A percentile compares a stretch with the other conserved stretches of the same genome.
Conservation (phyloP, 768 basidiomycete genomes). For the Gautieria morchelliformis region DNA sequence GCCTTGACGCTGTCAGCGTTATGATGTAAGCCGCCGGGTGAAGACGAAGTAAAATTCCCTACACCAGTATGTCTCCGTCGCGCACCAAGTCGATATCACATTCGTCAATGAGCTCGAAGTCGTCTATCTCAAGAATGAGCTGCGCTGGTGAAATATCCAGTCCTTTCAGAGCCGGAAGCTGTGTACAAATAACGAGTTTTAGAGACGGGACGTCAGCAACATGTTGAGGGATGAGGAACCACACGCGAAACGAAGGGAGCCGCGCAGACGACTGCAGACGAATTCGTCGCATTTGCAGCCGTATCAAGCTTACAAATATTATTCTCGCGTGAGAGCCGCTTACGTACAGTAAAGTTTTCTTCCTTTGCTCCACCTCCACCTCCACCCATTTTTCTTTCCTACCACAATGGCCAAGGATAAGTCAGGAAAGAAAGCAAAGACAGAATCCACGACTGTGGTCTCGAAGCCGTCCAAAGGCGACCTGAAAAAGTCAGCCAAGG, state of each 20-base stretch:
- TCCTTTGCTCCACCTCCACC: neutral
- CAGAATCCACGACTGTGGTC: constrained; percentile 24
- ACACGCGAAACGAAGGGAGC: neutral
- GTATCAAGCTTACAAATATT: too few species aligned
- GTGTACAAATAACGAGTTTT: neutral
- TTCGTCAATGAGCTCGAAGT: constrained; percentile 2
- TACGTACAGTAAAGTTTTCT: constrained; percentile 2
- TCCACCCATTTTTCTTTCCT: neutral
- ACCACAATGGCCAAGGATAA: constrained; percentile 33
- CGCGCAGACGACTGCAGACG: constrained; percentile 1
- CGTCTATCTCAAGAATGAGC: constrained; percentile 5
- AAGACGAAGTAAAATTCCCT: neutral
- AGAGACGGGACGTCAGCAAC: neutral
- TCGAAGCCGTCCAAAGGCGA: constrained; percentile 23
- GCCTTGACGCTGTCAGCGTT: neutral
- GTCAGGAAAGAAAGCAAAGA: constrained; percentile 24
- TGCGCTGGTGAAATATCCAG: neutral
- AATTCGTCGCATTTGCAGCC: neutral
- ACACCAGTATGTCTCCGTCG: constrained; percentile 3
- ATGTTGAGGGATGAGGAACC: neutral
- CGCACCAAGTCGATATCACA: neutral
- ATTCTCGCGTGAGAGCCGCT: neutral
- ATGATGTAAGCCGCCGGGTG: neutral
- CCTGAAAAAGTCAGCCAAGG: constrained; percentile 20
- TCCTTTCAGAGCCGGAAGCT: neutral